phyloP scores from a whole-genome alignment of 768 basidiomycete genomes.

The Scleroderma bovista region DNA sequence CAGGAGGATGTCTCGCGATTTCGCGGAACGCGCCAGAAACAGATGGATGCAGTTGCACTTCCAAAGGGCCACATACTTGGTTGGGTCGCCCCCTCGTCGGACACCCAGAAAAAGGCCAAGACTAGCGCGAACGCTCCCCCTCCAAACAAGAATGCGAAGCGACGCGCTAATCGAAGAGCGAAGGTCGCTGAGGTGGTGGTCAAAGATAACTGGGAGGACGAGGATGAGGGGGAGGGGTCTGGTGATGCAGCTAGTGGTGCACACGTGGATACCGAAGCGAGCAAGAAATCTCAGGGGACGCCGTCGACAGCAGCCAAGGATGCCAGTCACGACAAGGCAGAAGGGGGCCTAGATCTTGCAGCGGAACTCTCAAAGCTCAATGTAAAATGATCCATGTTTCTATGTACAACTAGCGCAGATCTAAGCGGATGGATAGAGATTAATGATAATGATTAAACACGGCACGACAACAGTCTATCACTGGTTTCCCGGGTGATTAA shows the following conservation, averaged over 20 bases:
- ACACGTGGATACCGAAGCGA: conserved; percentile 22
- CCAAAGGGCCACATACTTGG: conserved; percentile 82
- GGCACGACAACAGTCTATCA: too few relatives aligned
- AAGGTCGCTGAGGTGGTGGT: conserved; percentile 50
- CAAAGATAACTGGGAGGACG: conserved; percentile 78
- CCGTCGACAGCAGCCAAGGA: conserved; percentile 17
- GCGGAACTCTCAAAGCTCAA: conserved; percentile 53
- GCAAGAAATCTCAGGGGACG: conserved; percentile 3
- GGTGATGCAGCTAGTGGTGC: conserved; percentile 14
- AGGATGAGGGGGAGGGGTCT: conserved; percentile 32
- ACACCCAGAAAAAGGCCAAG: conserved; percentile 26
- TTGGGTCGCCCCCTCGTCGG: conserved; percentile 60
- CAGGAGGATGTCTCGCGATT: conserved; percentile 92
- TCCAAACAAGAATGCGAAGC: conserved; percentile 76
- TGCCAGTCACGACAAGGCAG: conserved; percentile 13
- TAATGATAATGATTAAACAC: conserved; percentile 10
- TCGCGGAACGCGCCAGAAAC: conserved; percentile 69
- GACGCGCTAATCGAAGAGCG: conserved; percentile 75
- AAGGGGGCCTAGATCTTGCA: conserved; percentile 33
- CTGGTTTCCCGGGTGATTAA: too few relatives aligned
- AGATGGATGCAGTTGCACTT: conserved; percentile 56
- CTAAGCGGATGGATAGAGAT: neutral
- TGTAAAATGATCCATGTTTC: conserved; percentile 39
- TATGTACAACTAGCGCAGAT: neutral
- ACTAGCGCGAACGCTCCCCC: conserved; percentile 29